Conservation (phyloP, 768 basidiomycete genomes). For the Leccinum pellstonianum region DNA sequence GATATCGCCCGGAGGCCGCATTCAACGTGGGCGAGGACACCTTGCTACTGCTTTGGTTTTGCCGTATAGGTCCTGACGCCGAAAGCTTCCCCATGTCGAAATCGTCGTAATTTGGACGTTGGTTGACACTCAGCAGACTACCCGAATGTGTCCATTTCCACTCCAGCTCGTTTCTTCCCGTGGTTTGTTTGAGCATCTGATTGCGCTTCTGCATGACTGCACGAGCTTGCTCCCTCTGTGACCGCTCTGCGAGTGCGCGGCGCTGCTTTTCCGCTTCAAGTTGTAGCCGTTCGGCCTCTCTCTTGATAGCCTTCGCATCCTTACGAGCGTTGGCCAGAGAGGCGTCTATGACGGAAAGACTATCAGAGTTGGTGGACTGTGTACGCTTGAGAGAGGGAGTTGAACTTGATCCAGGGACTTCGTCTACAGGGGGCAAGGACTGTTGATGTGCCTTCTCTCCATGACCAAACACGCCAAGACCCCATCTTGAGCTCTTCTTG, state of each 20-base stretch:
- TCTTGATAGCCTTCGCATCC: constrained; percentile 76
- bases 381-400: constrained; percentile 74
- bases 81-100: constrained; percentile 49
- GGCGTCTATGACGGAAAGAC: constrained; percentile 56
- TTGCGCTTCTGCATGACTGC: constrained; percentile 91
- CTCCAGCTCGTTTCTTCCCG: constrained; percentile 54
- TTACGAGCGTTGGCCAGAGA: constrained; percentile 40
- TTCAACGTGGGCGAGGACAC: constrained; percentile 50
- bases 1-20: constrained; percentile 62
- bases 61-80: constrained; percentile 63
- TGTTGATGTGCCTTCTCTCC: constrained; percentile 66
- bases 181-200: constrained; percentile 61
- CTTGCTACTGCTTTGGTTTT: constrained; percentile 45
- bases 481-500: constrained; percentile 71
- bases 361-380: constrained; percentile 75
- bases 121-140: constrained; percentile 43
- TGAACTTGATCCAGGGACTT: constrained; percentile 55
- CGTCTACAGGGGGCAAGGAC: constrained; percentile 68
- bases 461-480: constrained; percentile 66
- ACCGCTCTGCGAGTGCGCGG: constrained; percentile 70
- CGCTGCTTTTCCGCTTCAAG: constrained; percentile 84
- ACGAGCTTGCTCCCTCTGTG: constrained; percentile 82
- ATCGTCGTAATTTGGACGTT: constrained; percentile 30
- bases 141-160: constrained; percentile 50
- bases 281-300: constrained; percentile 74